Evolutionary conservation across 2,329 filamentous ascomycete genomes (phyloP).

Genomic region (Colletotrichum horii): DNA sequence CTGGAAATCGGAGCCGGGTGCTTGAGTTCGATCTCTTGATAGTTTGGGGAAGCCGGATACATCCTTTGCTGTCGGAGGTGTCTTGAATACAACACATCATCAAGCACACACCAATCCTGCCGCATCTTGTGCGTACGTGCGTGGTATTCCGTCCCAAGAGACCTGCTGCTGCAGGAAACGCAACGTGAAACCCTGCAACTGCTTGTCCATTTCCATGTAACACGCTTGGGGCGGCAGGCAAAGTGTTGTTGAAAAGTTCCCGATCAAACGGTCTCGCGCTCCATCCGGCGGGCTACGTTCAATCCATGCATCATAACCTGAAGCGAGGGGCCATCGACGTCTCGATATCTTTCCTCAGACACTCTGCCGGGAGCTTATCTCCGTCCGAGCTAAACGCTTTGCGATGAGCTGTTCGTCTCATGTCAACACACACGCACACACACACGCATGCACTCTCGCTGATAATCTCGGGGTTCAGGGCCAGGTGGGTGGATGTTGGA

Average conservation of each 20-base stretch:
- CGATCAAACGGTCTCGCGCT: neutral
- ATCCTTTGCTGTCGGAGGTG: neutral
- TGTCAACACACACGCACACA: neutral
- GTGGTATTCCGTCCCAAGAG: neutral
- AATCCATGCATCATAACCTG: neutral
- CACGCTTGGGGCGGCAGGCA: neutral
- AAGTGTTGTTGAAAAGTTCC: neutral
- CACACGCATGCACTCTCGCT: neutral
- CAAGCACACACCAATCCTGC: neutral
- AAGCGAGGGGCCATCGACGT: neutral
- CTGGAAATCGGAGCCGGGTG: neutral
- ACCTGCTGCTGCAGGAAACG: neutral
- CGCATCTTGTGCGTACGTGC: neutral
- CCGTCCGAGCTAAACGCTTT: constrained; percentile 4
- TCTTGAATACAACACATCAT: neutral
- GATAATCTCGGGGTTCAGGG: neutral
- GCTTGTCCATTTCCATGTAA: neutral
- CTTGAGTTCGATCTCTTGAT: neutral
- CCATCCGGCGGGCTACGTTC: neutral
- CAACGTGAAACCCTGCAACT: neutral
- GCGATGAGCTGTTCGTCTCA: constrained; percentile 6
- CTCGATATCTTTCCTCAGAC: neutral
- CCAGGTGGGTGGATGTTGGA: neutral
- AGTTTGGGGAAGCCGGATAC: neutral
- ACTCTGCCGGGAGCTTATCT: neutral